Evolutionary conservation across 345 rosid species (phyloP).

Genomic region (Lepidium aucheri): DNA sequence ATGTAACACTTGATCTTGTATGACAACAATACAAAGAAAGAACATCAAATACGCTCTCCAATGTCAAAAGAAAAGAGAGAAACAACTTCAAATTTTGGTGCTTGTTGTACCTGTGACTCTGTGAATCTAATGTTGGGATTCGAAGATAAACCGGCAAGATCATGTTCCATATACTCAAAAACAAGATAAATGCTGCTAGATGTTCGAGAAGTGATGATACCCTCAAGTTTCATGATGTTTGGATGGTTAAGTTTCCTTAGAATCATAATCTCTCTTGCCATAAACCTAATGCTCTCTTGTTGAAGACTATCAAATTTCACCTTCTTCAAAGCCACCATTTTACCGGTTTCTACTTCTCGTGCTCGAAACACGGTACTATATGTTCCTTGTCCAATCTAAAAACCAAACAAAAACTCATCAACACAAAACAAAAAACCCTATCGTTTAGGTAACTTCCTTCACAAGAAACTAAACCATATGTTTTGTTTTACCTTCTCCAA

Average conservation of each 20-base stretch:
- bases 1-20: conserved; percentile 68
- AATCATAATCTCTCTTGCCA: conserved; percentile 72
- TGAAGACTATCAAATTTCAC: conserved; percentile 67
- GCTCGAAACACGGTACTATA: conserved; percentile 80
- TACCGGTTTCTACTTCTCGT: conserved; percentile 58
- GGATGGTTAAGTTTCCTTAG: conserved; percentile 79
- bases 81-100: background rate
- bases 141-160: conserved; percentile 61
- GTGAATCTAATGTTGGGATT: conserved; percentile 46
- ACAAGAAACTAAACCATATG: conserved; percentile 12
- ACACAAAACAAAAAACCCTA: background rate
- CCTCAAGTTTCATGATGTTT: conserved; percentile 60
- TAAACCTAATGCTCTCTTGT: conserved; percentile 66
- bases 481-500: conserved; percentile 51
- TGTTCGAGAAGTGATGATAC: conserved; percentile 56
- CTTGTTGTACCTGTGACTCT: conserved; percentile 46
- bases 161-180: conserved; percentile 84
- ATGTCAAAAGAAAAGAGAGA: background rate
- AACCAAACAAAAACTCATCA: background rate
- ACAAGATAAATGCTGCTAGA: conserved; percentile 63
- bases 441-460: background rate
- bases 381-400: conserved; percentile 85
- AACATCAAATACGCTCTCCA: background rate
- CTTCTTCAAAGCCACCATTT: conserved; percentile 70
- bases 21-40: background rate